Evolutionary conservation across 1,139 yeast genomes (phyloP).

Genomic region (Kluyveromyces sp.): DNA sequence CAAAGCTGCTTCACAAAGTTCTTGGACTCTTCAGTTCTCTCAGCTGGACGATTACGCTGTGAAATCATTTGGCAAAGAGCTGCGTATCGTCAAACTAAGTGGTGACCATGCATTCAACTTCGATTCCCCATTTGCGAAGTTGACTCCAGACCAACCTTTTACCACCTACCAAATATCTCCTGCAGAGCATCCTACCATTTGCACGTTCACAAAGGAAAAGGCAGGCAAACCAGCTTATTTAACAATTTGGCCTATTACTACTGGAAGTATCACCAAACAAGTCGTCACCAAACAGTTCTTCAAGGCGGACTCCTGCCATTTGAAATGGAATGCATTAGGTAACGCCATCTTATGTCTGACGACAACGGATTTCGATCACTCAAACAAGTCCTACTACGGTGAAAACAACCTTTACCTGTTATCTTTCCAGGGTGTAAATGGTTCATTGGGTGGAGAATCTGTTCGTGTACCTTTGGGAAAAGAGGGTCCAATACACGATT

Average conservation of each 20-base stretch:
- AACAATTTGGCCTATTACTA: constrained; percentile 61
- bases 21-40: constrained; percentile 49
- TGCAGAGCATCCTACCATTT: constrained; percentile 86
- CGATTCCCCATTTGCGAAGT: constrained; percentile 53
- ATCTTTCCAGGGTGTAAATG: constrained; percentile 38
- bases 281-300: constrained; percentile 83
- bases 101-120: constrained; percentile 38
- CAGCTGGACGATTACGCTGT: constrained; percentile 31
- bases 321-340: constrained; percentile 92
- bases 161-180: constrained; percentile 66
- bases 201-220: constrained; percentile 82
- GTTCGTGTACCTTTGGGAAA: constrained; percentile 80
- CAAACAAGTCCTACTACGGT: constrained; percentile 94
- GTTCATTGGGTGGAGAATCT: constrained; percentile 88
- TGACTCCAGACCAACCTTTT: constrained; percentile 49
- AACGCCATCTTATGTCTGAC: constrained; percentile 92
- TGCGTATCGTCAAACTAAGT: constrained; percentile 53
- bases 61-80: constrained; percentile 25
- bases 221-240: constrained; percentile 84
- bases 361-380: constrained; percentile 90
- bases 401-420: constrained; percentile 87
- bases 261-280: constrained; percentile 66
- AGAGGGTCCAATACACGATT: constrained; percentile 96
- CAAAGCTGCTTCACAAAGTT: constrained; percentile 75
- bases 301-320: constrained; percentile 89